These are phyloP conservation scores for Pseudopithomyces maydicus DNA, from an alignment of 2,329 filamentous ascomycete genomes.

Conservation along the genomic window DNA sequence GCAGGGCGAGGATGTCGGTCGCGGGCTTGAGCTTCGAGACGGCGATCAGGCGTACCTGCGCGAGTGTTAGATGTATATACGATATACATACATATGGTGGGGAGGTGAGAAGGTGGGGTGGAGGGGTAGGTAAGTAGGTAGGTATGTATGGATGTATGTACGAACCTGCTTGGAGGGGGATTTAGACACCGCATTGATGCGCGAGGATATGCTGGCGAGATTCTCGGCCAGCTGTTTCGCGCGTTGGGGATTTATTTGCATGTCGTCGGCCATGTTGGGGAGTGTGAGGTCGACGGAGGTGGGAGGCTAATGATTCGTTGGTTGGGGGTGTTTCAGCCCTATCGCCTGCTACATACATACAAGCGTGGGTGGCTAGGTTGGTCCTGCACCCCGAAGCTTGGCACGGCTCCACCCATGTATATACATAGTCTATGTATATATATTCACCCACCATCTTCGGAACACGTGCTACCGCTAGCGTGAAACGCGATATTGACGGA, in stretches of 20 bases:
- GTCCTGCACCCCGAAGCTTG: neutral
- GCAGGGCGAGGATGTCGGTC: constrained; percentile 85
- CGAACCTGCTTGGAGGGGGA: constrained; percentile 34
- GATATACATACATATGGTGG: too few species aligned
- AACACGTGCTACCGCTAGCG: neutral
- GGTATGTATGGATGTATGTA: too few species aligned
- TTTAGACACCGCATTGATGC: constrained; percentile 47
- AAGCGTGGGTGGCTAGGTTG: too few species aligned
- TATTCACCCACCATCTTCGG: neutral
- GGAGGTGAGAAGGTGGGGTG: neutral
- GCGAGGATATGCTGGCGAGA: constrained; percentile 47
- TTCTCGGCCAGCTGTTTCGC: constrained; percentile 54
- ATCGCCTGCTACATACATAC: too few species aligned
- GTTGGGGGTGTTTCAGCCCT: neutral
- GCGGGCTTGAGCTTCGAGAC: constrained; percentile 96
- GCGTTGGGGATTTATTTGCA: constrained; percentile 50
- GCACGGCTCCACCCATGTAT: constrained; percentile 1
- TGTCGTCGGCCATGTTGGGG: constrained; percentile 40
- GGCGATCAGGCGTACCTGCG: constrained; percentile 81
- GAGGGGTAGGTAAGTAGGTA: too few species aligned
- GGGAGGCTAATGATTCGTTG: constrained; percentile 13
- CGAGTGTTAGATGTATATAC: too few species aligned
- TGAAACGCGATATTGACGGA: neutral
- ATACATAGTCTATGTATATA: too few species aligned
- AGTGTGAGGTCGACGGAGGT: constrained; percentile 8